Percentiles rank a stretch among this genome's conserved stretches.
Conservation (phyloP, 208 protist genomes). For the Jaenimonas drosophilae region DNA sequence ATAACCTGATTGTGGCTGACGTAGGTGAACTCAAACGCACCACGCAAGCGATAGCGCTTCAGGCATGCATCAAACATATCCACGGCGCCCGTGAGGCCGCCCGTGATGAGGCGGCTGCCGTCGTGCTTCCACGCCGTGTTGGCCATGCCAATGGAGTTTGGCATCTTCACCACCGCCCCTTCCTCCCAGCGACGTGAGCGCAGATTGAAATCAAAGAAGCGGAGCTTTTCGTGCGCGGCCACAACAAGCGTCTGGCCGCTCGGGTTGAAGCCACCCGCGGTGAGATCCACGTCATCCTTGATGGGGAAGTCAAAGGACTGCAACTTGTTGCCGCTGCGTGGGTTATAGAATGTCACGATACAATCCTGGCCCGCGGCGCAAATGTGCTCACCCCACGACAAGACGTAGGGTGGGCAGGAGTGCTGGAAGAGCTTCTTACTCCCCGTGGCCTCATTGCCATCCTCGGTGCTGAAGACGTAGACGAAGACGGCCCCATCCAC, state of each 20-base stretch:
- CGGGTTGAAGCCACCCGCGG: constrained; percentile 85
- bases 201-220: constrained; percentile 91
- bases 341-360: constrained; percentile 90
- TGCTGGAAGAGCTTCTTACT: constrained; percentile 83
- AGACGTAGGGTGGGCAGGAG: constrained; percentile 76
- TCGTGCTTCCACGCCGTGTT: constrained; percentile 91
- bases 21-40: constrained; percentile 97
- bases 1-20: constrained; percentile 94
- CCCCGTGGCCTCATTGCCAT: constrained; percentile 30
- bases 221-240: constrained; percentile 83
- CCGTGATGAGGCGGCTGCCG: constrained; percentile 90
- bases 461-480: constrained; percentile 84
- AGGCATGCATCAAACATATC: constrained; percentile 96
- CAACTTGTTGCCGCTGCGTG: constrained; percentile 58
- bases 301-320: constrained; percentile 87
- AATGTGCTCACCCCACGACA: constrained; percentile 92
- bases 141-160: constrained; percentile 90
- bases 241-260: constrained; percentile 89
- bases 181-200: constrained; percentile 91
- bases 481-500: constrained; percentile 87
- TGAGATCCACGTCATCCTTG: constrained; percentile 89
- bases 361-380: constrained; percentile 87
- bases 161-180: constrained; percentile 48
- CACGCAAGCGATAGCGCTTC: constrained; percentile 89
- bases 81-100: constrained; percentile 88